phyloP scores from a whole-genome alignment of 345 rosid genomes.

The Melaleuca alternifolia region DNA sequence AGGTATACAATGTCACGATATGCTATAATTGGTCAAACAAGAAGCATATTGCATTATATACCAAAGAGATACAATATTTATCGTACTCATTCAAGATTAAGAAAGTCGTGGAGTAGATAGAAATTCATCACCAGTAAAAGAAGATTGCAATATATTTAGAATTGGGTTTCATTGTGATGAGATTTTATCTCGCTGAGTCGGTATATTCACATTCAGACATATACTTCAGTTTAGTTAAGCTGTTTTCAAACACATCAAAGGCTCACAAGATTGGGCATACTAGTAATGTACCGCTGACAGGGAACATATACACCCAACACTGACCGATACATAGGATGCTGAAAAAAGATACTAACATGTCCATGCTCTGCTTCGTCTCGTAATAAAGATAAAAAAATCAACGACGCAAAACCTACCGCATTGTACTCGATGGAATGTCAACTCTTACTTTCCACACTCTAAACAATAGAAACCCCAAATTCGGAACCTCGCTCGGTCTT shows the following conservation, averaged over 20 bases:
- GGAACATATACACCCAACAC: background rate
- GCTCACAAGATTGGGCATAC: background rate
- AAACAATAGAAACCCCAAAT: background rate
- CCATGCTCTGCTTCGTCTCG: background rate
- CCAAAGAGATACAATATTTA: background rate
- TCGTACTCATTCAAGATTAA: background rate
- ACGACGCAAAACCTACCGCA: background rate
- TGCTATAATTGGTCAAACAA: background rate
- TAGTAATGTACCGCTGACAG: background rate
- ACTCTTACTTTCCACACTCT: background rate
- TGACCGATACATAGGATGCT: background rate
- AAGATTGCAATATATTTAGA: background rate
- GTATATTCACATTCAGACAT: background rate
- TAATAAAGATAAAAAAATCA: background rate
- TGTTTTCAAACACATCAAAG: background rate
- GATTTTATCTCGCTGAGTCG: background rate
- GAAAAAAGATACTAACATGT: background rate
- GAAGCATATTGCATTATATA: background rate
- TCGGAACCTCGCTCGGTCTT: background rate
- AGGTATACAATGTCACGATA: background rate
- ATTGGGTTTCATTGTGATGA: background rate
- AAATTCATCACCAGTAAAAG: background rate
- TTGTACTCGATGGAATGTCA: background rate
- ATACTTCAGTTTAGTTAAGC: background rate
- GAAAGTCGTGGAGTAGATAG: background rate